A percentile compares a stretch with the other conserved stretches of the same genome.
Conservation (phyloP, 2,329 filamentous ascomycete genomes). For the Graphium sp. region DNA sequence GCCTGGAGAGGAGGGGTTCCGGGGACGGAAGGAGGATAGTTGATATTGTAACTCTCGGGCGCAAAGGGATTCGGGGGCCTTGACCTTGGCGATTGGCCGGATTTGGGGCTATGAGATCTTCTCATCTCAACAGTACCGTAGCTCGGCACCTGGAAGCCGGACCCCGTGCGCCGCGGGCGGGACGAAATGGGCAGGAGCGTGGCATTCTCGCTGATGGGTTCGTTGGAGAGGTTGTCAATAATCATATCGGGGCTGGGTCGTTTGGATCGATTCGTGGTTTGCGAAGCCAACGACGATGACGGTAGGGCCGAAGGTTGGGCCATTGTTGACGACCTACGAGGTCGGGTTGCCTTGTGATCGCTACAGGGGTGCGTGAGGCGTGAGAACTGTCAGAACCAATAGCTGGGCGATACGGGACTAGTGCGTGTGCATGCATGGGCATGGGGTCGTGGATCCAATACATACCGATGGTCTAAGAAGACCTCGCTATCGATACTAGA, state of each 20-base stretch:
- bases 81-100: slow-evolving; percentile 32
- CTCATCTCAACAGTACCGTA: not conserved
- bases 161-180: slow-evolving; percentile 12
- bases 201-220: slow-evolving; percentile 21
- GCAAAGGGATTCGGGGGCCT: slow-evolving; percentile 17
- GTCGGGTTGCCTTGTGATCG: slow-evolving; percentile 43
- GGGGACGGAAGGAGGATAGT: slow-evolving; percentile 53
- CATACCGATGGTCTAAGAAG: slow-evolving; percentile 70
- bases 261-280: slow-evolving; percentile 14
- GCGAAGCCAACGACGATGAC: slow-evolving; percentile 6
- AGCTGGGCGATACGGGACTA: not conserved
- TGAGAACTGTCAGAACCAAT: not conserved
- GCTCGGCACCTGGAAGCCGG: slow-evolving; percentile 4
- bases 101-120: slow-evolving; percentile 17
- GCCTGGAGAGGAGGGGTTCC: slow-evolving; percentile 38
- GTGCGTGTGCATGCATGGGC: not conserved
- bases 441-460: too few relatives aligned
- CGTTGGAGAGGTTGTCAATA: not conserved
- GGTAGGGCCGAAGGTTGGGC: too few relatives aligned
- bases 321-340: slow-evolving; percentile 41
- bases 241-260: too few relatives aligned
- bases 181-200: slow-evolving; percentile 32
- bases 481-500: slow-evolving; percentile 83
- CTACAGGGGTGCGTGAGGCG: slow-evolving; percentile 15
- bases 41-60: slow-evolving; percentile 41